A percentile compares a stretch with the other conserved stretches of the same genome.
These are phyloP conservation scores for Platismatia glauca DNA, from an alignment of 495 filamentous ascomycete genomes.

Conservation along the genomic window DNA sequence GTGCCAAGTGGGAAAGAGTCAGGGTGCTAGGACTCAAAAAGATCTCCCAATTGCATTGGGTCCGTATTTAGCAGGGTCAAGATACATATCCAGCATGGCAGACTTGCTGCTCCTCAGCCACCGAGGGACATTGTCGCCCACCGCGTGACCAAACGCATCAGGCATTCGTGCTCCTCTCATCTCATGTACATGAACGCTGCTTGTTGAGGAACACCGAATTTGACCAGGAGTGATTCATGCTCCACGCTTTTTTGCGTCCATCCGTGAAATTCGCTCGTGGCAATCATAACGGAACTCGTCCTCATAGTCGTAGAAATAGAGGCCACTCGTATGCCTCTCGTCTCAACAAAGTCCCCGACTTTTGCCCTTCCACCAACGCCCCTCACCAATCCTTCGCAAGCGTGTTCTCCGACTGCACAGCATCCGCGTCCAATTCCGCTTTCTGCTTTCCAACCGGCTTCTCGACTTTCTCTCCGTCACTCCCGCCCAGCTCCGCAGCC, in stretches of 20 bases:
- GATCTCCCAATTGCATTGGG: no score
- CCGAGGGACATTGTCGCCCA: no score
- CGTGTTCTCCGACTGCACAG: background rate
- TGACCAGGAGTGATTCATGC: background rate
- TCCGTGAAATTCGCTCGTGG: background rate
- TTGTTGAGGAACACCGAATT: background rate
- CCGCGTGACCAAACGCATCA: no score
- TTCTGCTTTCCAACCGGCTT: constrained; percentile 2
- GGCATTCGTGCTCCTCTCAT: background rate
- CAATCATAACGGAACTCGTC: background rate
- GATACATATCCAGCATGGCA: background rate
- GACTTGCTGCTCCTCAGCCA: no score
- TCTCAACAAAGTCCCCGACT: background rate
- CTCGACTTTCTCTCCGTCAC: constrained; percentile 19
- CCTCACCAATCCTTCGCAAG: constrained; percentile 18
- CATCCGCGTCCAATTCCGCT: background rate
- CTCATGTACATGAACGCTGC: background rate
- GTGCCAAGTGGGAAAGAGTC: no score
- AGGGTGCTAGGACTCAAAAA: no score
- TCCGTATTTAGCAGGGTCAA: no score
- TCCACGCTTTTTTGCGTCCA: background rate
- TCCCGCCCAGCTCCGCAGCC: constrained; percentile 4
- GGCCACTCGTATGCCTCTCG: background rate
- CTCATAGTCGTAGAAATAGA: background rate
- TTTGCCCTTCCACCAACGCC: no score